These are phyloP conservation scores for Kluyveromyces dobzhanskii DNA, from an alignment of 805 yeast genomes.

Conservation along the genomic window DNA sequence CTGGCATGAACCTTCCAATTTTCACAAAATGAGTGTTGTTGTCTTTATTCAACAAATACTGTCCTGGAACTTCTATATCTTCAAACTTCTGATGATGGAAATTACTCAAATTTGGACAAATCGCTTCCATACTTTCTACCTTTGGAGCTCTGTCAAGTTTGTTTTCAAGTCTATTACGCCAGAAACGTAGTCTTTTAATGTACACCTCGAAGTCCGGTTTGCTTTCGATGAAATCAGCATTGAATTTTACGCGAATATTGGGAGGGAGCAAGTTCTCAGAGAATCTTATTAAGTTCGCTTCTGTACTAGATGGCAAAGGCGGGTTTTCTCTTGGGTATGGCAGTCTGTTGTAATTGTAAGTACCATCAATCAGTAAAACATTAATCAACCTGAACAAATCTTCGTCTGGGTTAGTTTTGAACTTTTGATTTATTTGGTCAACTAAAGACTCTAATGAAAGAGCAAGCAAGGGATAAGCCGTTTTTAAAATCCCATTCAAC, in stretches of 20 bases:
- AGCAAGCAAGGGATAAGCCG: constrained; percentile 92
- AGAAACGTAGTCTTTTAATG: constrained; percentile 70
- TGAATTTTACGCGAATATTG: constrained; percentile 82
- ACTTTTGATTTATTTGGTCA: constrained; percentile 89
- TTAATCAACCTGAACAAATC: constrained; percentile 92
- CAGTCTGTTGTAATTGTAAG: constrained; percentile 78
- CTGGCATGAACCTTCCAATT: constrained; percentile 86
- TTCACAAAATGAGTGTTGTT: constrained; percentile 85
- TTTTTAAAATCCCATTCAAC: constrained; percentile 88
- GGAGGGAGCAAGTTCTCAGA: constrained; percentile 91
- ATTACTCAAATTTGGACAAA: constrained; percentile 92
- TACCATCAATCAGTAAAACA: constrained; percentile 88
- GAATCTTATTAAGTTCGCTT: constrained; percentile 75
- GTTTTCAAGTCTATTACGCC: constrained; percentile 91
- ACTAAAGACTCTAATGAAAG: constrained; percentile 89
- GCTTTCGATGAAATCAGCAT: constrained; percentile 77
- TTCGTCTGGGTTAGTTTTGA: constrained; percentile 90
- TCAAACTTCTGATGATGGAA: constrained; percentile 98
- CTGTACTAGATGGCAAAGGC: constrained; percentile 83
- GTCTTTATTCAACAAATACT: constrained; percentile 81
- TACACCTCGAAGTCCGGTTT: constrained; percentile 87
- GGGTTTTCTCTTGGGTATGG: constrained; percentile 86
- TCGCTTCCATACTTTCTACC: constrained; percentile 72
- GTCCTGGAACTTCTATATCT: constrained; percentile 97
- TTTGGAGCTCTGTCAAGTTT: constrained; percentile 79